Conservation (phyloP, 2,329 filamentous ascomycete species). For the Cercospora sp. region DNA sequence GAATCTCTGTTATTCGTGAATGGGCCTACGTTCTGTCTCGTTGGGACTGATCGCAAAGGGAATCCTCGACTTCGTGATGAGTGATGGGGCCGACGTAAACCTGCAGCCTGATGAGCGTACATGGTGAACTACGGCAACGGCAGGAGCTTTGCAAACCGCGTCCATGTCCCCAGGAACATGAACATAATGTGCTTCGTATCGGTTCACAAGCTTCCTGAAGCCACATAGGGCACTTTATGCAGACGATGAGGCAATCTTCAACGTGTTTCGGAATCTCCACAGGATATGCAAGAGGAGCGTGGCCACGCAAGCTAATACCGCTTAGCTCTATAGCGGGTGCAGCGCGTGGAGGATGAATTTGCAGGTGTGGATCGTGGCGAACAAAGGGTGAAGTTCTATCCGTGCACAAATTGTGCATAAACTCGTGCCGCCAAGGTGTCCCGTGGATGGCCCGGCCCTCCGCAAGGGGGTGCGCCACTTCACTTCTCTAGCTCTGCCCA, state of each 20-base stretch:
- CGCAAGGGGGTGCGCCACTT: neutral
- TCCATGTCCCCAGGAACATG: neutral
- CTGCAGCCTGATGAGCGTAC: neutral
- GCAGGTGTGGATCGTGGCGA: neutral
- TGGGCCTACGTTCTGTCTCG: neutral
- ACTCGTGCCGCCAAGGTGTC: neutral
- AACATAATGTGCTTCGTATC: neutral
- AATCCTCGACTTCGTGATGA: neutral
- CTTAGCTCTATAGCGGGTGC: neutral
- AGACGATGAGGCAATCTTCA: neutral
- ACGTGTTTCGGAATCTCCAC: neutral
- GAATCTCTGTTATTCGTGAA: neutral
- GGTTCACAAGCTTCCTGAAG: neutral
- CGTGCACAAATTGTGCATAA: conserved; percentile 6
- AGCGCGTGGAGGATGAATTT: neutral
- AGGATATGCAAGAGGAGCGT: neutral
- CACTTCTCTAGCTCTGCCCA: neutral
- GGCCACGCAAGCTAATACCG: neutral
- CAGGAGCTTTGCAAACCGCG: neutral
- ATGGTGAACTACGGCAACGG: neutral
- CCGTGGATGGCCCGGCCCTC: neutral
- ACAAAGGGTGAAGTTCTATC: neutral
- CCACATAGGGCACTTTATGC: neutral
- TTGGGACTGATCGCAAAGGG: neutral
- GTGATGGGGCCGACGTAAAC: neutral